A percentile compares a stretch with the other conserved stretches of the same genome.
phyloP scores from a whole-genome alignment of 495 filamentous ascomycete species.

The Neurospora sp. region DNA sequence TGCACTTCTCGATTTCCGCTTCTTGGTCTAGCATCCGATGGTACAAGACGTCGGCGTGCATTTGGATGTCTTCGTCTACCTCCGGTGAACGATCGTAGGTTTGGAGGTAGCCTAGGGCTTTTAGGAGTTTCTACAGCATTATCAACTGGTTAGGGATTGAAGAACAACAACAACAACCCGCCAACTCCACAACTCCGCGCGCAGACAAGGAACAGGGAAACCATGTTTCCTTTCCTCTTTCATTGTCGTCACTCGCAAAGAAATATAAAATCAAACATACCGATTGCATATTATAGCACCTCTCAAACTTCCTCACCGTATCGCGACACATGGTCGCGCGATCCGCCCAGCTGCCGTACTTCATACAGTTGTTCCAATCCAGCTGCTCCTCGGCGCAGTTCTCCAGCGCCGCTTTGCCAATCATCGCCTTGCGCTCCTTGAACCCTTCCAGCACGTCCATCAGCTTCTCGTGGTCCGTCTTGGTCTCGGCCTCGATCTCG shows the following conservation, averaged over 20 bases:
- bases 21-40: conserved; percentile 78
- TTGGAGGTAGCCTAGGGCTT: conserved; percentile 80
- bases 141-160: not conserved
- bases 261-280: conserved; percentile 35
- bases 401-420: conserved; percentile 77
- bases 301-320: conserved; percentile 59
- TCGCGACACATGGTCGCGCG: conserved; percentile 62
- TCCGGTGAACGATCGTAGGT: conserved; percentile 50
- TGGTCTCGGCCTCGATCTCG: conserved; percentile 50
- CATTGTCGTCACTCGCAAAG: not conserved
- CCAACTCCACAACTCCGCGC: not conserved
- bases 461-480: conserved; percentile 64
- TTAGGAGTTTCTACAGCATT: conserved; percentile 61
- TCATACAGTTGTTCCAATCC: conserved; percentile 65
- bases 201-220: not conserved
- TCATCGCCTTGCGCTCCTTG: conserved; percentile 68
- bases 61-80: conserved; percentile 82
- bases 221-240: not conserved
- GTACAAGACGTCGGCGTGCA: conserved; percentile 87
- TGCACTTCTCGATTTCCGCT: conserved; percentile 52
- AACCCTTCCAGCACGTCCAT: conserved; percentile 67
- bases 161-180: not conserved
- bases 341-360: conserved; percentile 46
- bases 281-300: conserved; percentile 74
- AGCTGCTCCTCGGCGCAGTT: conserved; percentile 85